Evolutionary conservation across 768 basidiomycete genomes (phyloP), one percentile per base, ranked within the genome.

Genomic region (Suillus tomentosus): DNA sequence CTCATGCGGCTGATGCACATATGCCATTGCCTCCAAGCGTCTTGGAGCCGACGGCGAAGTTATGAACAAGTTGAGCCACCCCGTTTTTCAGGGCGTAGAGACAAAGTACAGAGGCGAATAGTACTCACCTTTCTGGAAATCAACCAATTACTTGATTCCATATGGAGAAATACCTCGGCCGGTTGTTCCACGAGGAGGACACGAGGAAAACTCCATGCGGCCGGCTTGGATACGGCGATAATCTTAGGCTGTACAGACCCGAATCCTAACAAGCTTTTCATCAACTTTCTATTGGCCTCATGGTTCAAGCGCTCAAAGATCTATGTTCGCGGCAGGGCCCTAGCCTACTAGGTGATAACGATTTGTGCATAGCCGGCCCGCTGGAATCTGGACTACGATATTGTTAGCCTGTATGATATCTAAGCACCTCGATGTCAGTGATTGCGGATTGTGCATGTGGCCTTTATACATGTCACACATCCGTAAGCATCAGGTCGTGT

Each of bases 111-210:
- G 92, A 96, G 77, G 95, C 94, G 11, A 99, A 99, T 79, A 94
- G 99, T 60, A 96, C 97, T 54, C 91, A 94, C 71, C 87, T 96
- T 39, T 86, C 90, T 14, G 3, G 3, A 95, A 98, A 78, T 96
- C 95, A 24, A 99, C 97, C n/a, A 96, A 99, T 75, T 99, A 98
- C 79, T 99, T 99, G 70, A 97, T 99, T 78, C 87, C 95, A 65
- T 88, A 96, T 51, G 97, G 96, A 3, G 96, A 96, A 19, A 87
- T 92, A 50, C 86, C 89, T 37, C 92, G 94, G 71, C 31, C 31
- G 31, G 31, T 79, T 92, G 40, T 97, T 99, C 84, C 90, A 94
- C 56, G 96, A 98, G 65, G 50, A 14, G 31, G 31, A 31, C 31
- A 53, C 17, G 93, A 95, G 56, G 93, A 48, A 13, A 81, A 80